Conservation (phyloP, 192 early-diverging fungal species). For the Funneliformis geosporum region DNA sequence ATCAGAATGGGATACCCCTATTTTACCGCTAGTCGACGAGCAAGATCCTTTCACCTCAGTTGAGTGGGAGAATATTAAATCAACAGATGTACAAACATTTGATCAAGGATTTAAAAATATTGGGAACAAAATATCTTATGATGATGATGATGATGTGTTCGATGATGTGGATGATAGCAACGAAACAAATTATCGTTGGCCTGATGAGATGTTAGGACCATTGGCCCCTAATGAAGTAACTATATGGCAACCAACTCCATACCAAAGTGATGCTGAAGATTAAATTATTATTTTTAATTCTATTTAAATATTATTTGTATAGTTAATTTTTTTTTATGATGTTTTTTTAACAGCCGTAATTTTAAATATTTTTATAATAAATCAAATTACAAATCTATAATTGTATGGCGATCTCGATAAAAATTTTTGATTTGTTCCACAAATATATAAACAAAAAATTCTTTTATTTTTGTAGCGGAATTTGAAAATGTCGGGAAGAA, state of each 20-base stretch:
- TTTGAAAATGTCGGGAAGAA: background rate
- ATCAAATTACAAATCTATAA: too few species aligned
- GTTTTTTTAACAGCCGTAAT: too few species aligned
- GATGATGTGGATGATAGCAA: background rate
- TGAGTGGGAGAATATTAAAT: slow-evolving; percentile 13
- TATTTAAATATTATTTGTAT: background rate
- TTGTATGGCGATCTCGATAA: too few species aligned
- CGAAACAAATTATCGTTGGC: slow-evolving; percentile 5
- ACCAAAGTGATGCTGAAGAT: slow-evolving; percentile 5
- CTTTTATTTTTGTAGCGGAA: too few species aligned
- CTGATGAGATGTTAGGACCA: slow-evolving; percentile 30
- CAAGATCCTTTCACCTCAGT: slow-evolving; percentile 30
- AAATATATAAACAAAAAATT: too few species aligned
- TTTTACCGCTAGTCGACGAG: slow-evolving; percentile 38
- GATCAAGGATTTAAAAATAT: slow-evolving; percentile 1
- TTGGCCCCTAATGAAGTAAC: slow-evolving; percentile 1
- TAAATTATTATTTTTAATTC: background rate
- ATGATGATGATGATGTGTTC: slow-evolving; percentile 21
- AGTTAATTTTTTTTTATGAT: background rate
- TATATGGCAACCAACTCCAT: slow-evolving; percentile 28
- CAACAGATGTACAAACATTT: background rate
- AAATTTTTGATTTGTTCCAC: too few species aligned
- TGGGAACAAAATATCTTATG: background rate
- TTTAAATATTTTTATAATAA: too few species aligned
- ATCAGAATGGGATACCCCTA: slow-evolving; percentile 46